phyloP scores from a whole-genome alignment of 225 moss, liverwort and hornwort species.

The Bryum argenteum region DNA sequence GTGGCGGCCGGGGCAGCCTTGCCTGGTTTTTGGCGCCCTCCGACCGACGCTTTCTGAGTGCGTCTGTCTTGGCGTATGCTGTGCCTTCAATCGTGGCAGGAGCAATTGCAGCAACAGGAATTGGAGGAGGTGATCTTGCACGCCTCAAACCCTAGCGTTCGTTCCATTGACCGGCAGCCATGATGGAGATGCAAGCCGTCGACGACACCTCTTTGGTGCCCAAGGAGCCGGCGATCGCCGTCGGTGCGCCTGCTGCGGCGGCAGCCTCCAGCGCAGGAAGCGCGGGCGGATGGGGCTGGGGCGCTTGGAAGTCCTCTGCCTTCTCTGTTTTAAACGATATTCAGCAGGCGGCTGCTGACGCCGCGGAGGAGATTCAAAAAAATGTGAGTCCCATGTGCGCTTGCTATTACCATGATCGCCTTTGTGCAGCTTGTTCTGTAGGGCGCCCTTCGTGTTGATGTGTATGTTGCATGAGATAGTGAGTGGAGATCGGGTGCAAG shows the following conservation, averaged over 20 bases:
- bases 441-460: slow-evolving; percentile 21
- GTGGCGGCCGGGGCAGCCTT: background rate
- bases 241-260: slow-evolving; percentile 20
- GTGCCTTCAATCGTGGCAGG: slow-evolving; percentile 26
- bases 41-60: background rate
- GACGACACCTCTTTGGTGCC: slow-evolving; percentile 45
- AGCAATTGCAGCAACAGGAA: slow-evolving; percentile 19
- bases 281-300: slow-evolving; percentile 85
- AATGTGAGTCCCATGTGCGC: slow-evolving; percentile 50
- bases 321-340: slow-evolving; percentile 80
- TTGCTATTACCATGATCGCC: slow-evolving; percentile 4
- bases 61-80: slow-evolving; percentile 30
- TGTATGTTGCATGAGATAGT: background rate
- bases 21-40: background rate
- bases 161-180: slow-evolving; percentile 22
- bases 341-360: slow-evolving; percentile 85
- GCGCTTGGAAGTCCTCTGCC: slow-evolving; percentile 93
- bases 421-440: background rate
- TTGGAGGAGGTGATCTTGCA: slow-evolving; percentile 10
- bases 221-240: slow-evolving; percentile 24
- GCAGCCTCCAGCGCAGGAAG: slow-evolving; percentile 31
- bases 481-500: slow-evolving; percentile 1
- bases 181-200: slow-evolving; percentile 75
- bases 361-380: slow-evolving; percentile 91
- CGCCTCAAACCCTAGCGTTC: slow-evolving; percentile 25